Evolutionary conservation across 331 rosid genomes (phyloP).

Genomic region (Malus hybrid): DNA sequence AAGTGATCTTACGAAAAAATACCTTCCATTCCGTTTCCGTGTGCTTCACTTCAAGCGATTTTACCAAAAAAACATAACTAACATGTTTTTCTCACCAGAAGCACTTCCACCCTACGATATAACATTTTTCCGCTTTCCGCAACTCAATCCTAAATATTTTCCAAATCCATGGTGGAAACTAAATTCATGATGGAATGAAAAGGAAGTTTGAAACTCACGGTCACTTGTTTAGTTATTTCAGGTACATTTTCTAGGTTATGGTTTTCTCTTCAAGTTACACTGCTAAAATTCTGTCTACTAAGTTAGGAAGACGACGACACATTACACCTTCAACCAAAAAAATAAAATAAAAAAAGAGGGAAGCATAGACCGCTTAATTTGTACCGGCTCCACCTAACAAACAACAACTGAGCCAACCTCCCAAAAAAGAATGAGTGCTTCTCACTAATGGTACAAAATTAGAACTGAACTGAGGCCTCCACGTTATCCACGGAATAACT

Average conservation of each 20-base stretch:
- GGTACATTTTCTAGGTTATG: neutral
- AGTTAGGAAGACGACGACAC: conserved; percentile 36
- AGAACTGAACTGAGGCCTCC: conserved; percentile 33
- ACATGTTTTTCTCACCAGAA: too few species aligned
- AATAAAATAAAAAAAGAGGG: neutral
- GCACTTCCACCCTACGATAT: too few species aligned
- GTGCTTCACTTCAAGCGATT: too few species aligned
- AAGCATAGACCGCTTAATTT: neutral
- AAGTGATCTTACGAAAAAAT: too few species aligned
- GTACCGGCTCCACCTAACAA: conserved; percentile 28
- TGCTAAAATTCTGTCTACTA: conserved; percentile 15
- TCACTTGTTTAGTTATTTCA: conserved; percentile 10
- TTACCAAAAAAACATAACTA: too few species aligned
- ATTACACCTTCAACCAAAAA: conserved; percentile 9
- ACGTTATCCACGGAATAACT: conserved; percentile 14
- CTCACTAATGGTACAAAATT: conserved; percentile 70
- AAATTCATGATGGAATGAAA: too few species aligned
- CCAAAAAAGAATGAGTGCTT: conserved; percentile 57
- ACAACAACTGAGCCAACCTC: conserved; percentile 32
- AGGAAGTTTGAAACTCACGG: neutral
- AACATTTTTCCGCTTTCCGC: too few species aligned
- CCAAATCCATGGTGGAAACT: too few species aligned
- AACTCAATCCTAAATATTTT: too few species aligned
- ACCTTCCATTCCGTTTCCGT: too few species aligned
- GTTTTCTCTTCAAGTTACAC: conserved; percentile 8